Conservation (phyloP, 768 basidiomycete species). For the Trametes sanguinea region DNA sequence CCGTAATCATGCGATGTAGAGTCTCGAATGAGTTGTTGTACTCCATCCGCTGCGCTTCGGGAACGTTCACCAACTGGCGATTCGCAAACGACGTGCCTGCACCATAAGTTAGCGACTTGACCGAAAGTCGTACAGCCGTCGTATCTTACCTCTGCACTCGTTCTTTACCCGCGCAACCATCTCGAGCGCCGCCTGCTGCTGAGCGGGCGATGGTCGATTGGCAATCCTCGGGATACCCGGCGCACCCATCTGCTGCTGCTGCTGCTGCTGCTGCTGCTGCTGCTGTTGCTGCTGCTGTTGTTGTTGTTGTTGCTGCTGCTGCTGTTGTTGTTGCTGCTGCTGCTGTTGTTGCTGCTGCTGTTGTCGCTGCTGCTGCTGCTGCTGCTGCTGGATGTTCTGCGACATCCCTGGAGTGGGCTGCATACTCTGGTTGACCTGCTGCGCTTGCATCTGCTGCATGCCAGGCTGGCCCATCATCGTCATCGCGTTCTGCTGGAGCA, state of each 20-base stretch:
- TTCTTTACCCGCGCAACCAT: conserved; percentile 5
- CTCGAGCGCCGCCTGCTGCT: conserved; percentile 13
- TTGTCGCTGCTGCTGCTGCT: background rate
- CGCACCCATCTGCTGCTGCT: conserved; percentile 8
- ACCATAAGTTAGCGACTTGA: background rate
- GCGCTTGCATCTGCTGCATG: conserved; percentile 1
- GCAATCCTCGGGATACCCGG: background rate
- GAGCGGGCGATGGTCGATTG: conserved; percentile 6
- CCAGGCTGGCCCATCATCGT: conserved; percentile 2
- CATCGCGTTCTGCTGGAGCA: conserved; percentile 10
- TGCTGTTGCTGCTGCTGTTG: background rate
- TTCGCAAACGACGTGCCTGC: conserved; percentile 16
- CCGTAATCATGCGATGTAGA: conserved; percentile 44
- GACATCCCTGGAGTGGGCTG: background rate
- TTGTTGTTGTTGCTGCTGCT: background rate
- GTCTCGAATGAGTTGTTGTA: conserved; percentile 50
- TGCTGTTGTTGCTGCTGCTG: background rate
- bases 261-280: background rate
- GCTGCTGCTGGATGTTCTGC: background rate
- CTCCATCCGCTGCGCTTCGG: conserved; percentile 55
- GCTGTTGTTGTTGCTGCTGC: background rate
- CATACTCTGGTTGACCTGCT: conserved; percentile 3
- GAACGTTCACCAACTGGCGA: conserved; percentile 42
- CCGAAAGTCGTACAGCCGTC: no score
- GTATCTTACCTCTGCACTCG: conserved; percentile 12